Percentiles rank a stretch among this genome's conserved stretches.
These are phyloP conservation scores for Hapsidospora chrysogenum DNA, from an alignment of 495 filamentous ascomycete genomes.

Conservation along the genomic window DNA sequence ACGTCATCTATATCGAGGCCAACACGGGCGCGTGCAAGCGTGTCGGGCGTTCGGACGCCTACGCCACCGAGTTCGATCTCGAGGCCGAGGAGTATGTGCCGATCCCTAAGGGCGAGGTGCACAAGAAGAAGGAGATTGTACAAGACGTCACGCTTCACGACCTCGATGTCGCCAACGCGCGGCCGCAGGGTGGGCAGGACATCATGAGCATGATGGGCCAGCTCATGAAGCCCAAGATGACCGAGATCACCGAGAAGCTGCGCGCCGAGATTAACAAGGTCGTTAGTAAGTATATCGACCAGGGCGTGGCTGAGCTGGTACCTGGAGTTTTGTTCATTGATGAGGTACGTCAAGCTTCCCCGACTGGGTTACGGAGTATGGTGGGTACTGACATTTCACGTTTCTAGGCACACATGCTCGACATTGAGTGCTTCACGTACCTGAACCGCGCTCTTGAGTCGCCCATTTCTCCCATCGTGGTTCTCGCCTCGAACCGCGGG, in stretches of 20 bases:
- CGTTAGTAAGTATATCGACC: slow-evolving; percentile 93
- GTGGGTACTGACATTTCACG: slow-evolving; percentile 6
- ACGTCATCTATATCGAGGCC: slow-evolving; percentile 97
- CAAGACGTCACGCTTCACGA: slow-evolving; percentile 96
- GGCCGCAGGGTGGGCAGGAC: slow-evolving; percentile 91
- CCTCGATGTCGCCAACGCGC: slow-evolving; percentile 86
- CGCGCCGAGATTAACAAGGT: slow-evolving; percentile 96
- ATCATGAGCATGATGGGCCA: slow-evolving; percentile 99
- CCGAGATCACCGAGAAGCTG: slow-evolving; percentile 94
- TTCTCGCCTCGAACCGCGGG: slow-evolving; percentile 91
- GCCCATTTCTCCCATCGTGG: slow-evolving; percentile 84
- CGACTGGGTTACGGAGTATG: neutral
- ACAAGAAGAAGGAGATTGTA: slow-evolving; percentile 99
- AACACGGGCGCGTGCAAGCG: slow-evolving; percentile 96
- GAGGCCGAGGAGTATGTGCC: slow-evolving; percentile 98
- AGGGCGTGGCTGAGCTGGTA: slow-evolving; percentile 93
- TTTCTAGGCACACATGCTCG: slow-evolving; percentile 85
- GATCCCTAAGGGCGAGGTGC: slow-evolving; percentile 94
- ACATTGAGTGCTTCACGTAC: slow-evolving; percentile 97
- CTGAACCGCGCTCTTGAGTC: slow-evolving; percentile 93
- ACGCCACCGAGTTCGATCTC: slow-evolving; percentile 94
- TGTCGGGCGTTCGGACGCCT: slow-evolving; percentile 87
- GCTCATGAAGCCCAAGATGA: slow-evolving; percentile 97
- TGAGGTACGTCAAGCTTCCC: slow-evolving; percentile 43
- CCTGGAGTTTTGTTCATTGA: slow-evolving; percentile 97